A percentile compares a stretch with the other conserved stretches of the same genome.
Evolutionary conservation across 1,139 yeast species (phyloP).

Genomic region (Yamadazyma siamensis): DNA sequence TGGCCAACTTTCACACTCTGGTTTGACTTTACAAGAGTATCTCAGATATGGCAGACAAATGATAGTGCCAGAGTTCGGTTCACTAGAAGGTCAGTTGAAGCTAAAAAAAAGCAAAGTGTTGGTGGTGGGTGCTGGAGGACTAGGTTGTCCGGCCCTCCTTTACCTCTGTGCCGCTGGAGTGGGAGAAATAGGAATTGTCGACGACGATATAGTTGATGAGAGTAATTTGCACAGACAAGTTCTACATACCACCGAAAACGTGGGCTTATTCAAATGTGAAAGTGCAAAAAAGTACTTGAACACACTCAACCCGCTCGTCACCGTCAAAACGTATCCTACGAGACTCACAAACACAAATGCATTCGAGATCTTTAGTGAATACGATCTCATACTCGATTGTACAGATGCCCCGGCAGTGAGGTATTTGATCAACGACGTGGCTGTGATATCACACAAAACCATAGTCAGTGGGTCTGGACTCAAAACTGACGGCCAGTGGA

Average conservation of each 20-base stretch:
- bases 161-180: conserved; percentile 88
- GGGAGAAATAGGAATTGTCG: conserved; percentile 83
- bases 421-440: conserved; percentile 82
- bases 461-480: conserved; percentile 91
- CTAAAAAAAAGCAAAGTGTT: conserved; percentile 59
- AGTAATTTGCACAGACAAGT: conserved; percentile 91
- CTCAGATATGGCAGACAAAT: conserved; percentile 89
- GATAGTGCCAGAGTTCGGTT: conserved; percentile 79
- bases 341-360: conserved; percentile 59
- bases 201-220: conserved; percentile 77
- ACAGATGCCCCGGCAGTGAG: conserved; percentile 91
- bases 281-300: conserved; percentile 61
- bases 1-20: too few species aligned
- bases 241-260: conserved; percentile 62
- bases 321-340: conserved; percentile 48
- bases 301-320: conserved; percentile 65
- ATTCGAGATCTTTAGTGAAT: conserved; percentile 54
- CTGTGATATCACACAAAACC: conserved; percentile 66
- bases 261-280: conserved; percentile 73
- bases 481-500: conserved; percentile 85
- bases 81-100: conserved; percentile 50
- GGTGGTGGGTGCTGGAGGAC: conserved; percentile 95
- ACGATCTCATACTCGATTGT: conserved; percentile 84
- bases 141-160: conserved; percentile 88
- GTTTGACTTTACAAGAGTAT: conserved; percentile 67